A percentile compares a stretch with the other conserved stretches of the same genome.
Evolutionary conservation across 495 filamentous ascomycete species (phyloP).

Genomic region (Penicillium robsamsonii): DNA sequence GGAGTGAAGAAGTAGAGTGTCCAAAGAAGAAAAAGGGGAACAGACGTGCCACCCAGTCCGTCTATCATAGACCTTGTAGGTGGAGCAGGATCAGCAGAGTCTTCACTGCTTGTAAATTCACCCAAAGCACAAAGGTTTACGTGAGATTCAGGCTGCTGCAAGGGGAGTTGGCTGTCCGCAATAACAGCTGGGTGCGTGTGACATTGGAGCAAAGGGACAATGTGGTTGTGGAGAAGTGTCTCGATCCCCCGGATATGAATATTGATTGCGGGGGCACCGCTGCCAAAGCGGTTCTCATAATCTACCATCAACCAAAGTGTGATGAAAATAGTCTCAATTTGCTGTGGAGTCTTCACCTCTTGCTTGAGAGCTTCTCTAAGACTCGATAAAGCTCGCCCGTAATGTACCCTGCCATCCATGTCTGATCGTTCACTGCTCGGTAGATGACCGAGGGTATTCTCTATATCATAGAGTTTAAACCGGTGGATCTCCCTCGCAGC

Average conservation of each 20-base stretch:
- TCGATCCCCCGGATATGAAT: conserved; percentile 35
- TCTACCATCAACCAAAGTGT: conserved; percentile 39
- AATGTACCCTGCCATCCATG: conserved; percentile 27
- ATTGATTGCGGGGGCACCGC: conserved; percentile 31
- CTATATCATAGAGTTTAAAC: conserved; percentile 21
- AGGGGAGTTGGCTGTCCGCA: background rate
- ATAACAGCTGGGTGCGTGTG: background rate
- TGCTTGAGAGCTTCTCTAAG: conserved; percentile 31
- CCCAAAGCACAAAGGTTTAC: background rate
- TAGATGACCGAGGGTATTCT: conserved; percentile 7
- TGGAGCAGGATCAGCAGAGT: background rate
- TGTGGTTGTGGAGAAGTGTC: conserved; percentile 30
- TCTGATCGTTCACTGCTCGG: conserved; percentile 18
- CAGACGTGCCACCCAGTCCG: conserved; percentile 25
- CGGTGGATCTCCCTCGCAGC: conserved; percentile 32
- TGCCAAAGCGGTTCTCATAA: conserved; percentile 38
- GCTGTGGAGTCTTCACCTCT: conserved; percentile 28
- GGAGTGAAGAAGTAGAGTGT: conserved; percentile 37
- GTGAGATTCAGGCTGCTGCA: background rate
- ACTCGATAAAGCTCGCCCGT: conserved; percentile 32
- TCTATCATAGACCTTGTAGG: background rate
- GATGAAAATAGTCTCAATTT: conserved; percentile 35
- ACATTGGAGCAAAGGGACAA: conserved; percentile 29
- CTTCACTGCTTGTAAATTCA: background rate
- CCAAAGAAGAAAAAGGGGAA: conserved; percentile 36